phyloP scores from a whole-genome alignment of 1,284 basidiomycete species.

The Marasmius sp. region DNA sequence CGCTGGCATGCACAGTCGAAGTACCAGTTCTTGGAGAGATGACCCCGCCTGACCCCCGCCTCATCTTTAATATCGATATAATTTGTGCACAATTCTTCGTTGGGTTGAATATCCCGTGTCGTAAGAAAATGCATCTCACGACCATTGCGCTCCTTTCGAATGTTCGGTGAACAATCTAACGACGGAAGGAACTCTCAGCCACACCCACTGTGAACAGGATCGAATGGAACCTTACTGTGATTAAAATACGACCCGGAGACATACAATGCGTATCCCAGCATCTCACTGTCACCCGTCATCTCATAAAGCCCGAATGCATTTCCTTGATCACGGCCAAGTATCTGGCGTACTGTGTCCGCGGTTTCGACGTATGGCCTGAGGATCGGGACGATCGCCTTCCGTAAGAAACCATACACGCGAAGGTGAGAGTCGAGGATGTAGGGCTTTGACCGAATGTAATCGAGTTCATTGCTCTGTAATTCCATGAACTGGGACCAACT shows the following conservation, averaged over 20 bases:
- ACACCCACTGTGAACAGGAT: background rate
- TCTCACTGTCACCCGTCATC: slow-evolving; percentile 51
- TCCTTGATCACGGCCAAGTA: slow-evolving; percentile 59
- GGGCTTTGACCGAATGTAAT: slow-evolving; percentile 37
- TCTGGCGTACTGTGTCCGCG: slow-evolving; percentile 42
- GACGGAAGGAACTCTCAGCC: slow-evolving; percentile 1
- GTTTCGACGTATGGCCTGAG: slow-evolving; percentile 39
- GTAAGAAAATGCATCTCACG: slow-evolving; percentile 51
- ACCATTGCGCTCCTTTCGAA: slow-evolving; percentile 50
- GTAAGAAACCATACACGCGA: slow-evolving; percentile 48
- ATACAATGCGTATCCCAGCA: slow-evolving; percentile 66
- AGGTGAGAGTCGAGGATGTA: slow-evolving; percentile 43
- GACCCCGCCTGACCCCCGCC: slow-evolving; percentile 34
- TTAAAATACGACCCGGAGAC: slow-evolving; percentile 64
- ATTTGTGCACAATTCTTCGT: slow-evolving; percentile 59
- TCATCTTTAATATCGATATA: slow-evolving; percentile 48
- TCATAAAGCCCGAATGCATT: slow-evolving; percentile 72
- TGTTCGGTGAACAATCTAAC: slow-evolving; percentile 59
- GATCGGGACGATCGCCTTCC: slow-evolving; percentile 28
- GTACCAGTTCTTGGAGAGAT: slow-evolving; percentile 48
- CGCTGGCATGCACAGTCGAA: slow-evolving; percentile 51
- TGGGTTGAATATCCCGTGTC: slow-evolving; percentile 39
- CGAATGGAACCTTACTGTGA: slow-evolving; percentile 42
- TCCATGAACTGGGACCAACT: slow-evolving; percentile 40
- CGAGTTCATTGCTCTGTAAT: slow-evolving; percentile 52